A percentile compares a stretch with the other conserved stretches of the same genome.
Evolutionary conservation across 257 asterid genomes (phyloP).

Genomic region (Linderniella brevidens): DNA sequence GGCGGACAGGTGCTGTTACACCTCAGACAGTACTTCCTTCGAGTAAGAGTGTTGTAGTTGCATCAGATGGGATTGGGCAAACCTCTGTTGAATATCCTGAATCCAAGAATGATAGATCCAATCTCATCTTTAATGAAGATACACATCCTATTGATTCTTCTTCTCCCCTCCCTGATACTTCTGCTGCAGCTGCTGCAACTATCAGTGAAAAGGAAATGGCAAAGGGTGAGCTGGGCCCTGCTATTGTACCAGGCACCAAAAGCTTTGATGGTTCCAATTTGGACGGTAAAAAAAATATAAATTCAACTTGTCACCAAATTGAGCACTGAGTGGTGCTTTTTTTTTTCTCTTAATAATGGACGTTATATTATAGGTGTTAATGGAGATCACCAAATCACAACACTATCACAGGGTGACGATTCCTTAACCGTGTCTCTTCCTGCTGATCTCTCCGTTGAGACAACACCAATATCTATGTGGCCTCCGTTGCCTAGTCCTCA

Average conservation of each 20-base stretch:
- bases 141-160: constrained; percentile 35
- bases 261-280: constrained; percentile 24
- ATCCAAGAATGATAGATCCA: constrained; percentile 33
- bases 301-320: too few relatives aligned
- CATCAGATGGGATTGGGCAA: constrained; percentile 53
- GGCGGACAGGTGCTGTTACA: constrained; percentile 98
- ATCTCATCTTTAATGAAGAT: constrained; percentile 52
- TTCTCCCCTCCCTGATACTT: constrained; percentile 63
- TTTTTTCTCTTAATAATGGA: too few relatives aligned
- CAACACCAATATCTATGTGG: constrained; percentile 84
- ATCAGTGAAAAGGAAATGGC: constrained; percentile 61
- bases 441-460: constrained; percentile 90
- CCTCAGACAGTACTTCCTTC: constrained; percentile 79
- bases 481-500: constrained; percentile 79
- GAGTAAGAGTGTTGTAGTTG: constrained; percentile 38
- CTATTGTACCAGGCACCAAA: constrained; percentile 26
- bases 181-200: constrained; percentile 92
- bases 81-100: constrained; percentile 36
- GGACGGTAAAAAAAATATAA: too few relatives aligned
- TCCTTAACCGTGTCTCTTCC: constrained; percentile 87
- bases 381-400: constrained; percentile 37
- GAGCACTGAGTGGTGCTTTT: too few relatives aligned
- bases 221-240: constrained; percentile 37
- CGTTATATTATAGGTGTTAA: constrained; percentile 30
- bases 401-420: constrained; percentile 60